Base-by-base conservation (phyloP, 2,329 filamentous ascomycete species). In the Ceratocystis alfenasii region DNA sequence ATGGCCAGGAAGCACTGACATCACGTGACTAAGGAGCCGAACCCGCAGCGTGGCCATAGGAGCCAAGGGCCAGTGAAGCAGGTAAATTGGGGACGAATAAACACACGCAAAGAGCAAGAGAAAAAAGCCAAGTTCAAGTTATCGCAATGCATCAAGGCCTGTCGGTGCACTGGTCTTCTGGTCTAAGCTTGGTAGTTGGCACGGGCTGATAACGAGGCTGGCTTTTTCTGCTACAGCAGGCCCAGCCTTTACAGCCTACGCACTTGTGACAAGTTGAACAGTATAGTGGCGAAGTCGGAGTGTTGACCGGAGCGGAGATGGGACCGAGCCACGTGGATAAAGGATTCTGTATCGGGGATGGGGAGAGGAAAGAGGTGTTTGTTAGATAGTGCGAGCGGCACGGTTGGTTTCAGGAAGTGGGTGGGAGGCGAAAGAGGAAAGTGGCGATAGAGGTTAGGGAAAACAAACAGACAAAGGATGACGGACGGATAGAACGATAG, bases 281-380 rank as follows among this genome's bases (percentile, higher is more conserved):
- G 7, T 15, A n/a, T 25, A 59, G 55, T 59, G 55, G 55, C 55
- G 25, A 59, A 59, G 55, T 59, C 17, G 10, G 3, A 17, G 30
- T 5, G 55, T 36, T 59, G 55, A 30, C 28, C 55, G 55, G 55
- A 36, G 55, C 55, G 55, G 55, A 59, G 55, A 59, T 36, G 55
- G 55, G 55, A 59, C 55, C 55, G 55, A 59, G 55, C 55, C 55
- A 59, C 55, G 55, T 59, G 55, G 55, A 59, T 36, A 30, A 17
- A 59, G 28, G 28, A 36, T 59, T 7, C 4, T 59, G 12, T 59
- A 30, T 59, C 48, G 10, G 48, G n/a, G 10, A 20, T 53, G n/a
- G 10, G n/a, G 10, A 53, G 48, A 22, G 7, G 48, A 20, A 53
- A 20, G n/a, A 20, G n/a, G 12, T 36, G 28, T 28, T 15, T 30